Evolutionary conservation across 2,329 filamentous ascomycete species (phyloP).

Genomic region (Pseudocercospora cruenta): DNA sequence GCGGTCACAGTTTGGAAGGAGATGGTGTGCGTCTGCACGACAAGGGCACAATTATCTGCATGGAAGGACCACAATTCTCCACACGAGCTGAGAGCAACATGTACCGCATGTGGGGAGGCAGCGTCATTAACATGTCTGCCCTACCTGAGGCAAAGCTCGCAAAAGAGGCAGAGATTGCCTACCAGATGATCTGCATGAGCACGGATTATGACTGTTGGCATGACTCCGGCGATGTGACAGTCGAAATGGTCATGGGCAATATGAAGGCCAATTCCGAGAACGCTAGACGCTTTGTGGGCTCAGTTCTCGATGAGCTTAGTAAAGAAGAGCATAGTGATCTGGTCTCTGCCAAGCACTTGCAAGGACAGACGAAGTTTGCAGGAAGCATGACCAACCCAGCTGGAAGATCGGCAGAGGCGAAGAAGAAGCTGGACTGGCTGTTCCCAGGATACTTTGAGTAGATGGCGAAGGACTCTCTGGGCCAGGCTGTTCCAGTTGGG

Average conservation of each 20-base stretch:
- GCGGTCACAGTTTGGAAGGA: constrained; percentile 76
- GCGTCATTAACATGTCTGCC: constrained; percentile 97
- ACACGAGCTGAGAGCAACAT: constrained; percentile 94
- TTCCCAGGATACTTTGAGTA: constrained; percentile 76
- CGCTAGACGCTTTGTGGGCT: constrained; percentile 80
- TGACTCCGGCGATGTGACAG: constrained; percentile 76
- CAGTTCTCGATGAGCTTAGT: constrained; percentile 82
- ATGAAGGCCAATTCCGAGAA: constrained; percentile 94
- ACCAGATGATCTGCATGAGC: constrained; percentile 99
- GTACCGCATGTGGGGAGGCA: constrained; percentile 92
- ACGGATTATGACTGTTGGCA: constrained; percentile 99
- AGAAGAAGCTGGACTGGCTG: constrained; percentile 80
- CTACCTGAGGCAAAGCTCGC: constrained; percentile 96
- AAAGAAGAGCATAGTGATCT: constrained; percentile 76
- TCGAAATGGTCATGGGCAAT: constrained; percentile 95
- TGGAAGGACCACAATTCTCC: constrained; percentile 99
- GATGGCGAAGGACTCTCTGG: background rate
- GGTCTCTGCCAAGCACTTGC: constrained; percentile 79
- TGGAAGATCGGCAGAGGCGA: constrained; percentile 72
- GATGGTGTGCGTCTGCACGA: constrained; percentile 85
- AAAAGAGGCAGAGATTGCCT: constrained; percentile 91
- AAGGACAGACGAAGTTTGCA: constrained; percentile 74
- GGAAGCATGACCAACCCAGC: constrained; percentile 80
- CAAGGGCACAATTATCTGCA: constrained; percentile 84
- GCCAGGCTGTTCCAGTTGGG: background rate